Evolutionary conservation across 2,329 filamentous ascomycete genomes (phyloP), one percentile per base, ranked within the genome.

Genomic region (Xylariaceae sp.): DNA sequence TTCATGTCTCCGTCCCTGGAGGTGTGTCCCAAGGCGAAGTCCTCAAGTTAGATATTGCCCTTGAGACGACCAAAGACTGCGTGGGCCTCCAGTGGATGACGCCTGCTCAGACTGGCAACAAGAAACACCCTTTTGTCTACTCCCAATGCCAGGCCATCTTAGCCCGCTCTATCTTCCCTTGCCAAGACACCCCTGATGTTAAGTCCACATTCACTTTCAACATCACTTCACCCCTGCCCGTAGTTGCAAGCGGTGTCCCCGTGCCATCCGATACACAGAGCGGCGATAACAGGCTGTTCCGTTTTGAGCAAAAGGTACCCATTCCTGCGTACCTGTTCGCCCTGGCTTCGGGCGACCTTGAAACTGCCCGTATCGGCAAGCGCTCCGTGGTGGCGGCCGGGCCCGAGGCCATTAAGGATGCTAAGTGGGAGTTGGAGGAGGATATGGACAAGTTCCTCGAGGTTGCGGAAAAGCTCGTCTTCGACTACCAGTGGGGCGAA

Each of bases 101-200:
- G 0, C 88, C 88, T 2, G 84, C 83, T 21, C 92, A 97, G 68
- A 97, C 92, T 1, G 88, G 86, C 42, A 96, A 94, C 74, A 89
- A 88, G 69, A 92, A 88, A 64, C 85, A 94, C 51, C 90, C 90
- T 1, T 97, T 96, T 65, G 90, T 97, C 81, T 97, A 97, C 69
- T 94, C 87, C 31, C 92, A 97, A 69, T 95, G 89, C 63, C 90
- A 98, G 70, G 89, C 90, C 38, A 97, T 96, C 56, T 89, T 97
- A 57, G 88, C 87, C 30, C 81, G 92, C 44, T 94, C 88, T 33
- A 77, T 97, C 45, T 94, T 97, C 63, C 92, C 92, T 5, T 97
- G 90, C 65, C 90, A 97, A 68, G 92, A 98, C 59, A 97, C 92
- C 1, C 92, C 92, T 3, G 90, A 96, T 60, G 85, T 96, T 55